phyloP scores from a whole-genome alignment of 1,139 yeast genomes.

The Geotrichum reessii region DNA sequence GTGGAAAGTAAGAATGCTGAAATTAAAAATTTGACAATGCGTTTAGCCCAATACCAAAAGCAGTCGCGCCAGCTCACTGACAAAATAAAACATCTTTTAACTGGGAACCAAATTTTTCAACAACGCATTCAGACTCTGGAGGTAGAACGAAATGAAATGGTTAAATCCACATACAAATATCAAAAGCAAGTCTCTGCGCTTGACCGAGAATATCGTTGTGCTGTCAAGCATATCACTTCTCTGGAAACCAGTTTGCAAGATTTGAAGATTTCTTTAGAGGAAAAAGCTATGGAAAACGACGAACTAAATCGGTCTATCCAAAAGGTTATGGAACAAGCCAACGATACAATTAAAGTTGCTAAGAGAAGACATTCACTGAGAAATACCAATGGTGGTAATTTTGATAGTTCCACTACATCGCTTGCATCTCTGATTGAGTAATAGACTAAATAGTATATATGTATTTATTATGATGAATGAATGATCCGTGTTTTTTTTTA shows the following conservation, averaged over 20 bases:
- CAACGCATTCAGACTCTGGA: conserved; percentile 10
- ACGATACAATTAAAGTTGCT: conserved; percentile 32
- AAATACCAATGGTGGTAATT: background rate
- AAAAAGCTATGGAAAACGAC: conserved; percentile 37
- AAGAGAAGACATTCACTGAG: conserved; percentile 21
- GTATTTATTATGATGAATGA: background rate
- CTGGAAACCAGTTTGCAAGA: conserved; percentile 34
- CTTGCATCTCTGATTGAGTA: background rate
- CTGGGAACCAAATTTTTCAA: conserved; percentile 17
- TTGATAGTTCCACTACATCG: background rate
- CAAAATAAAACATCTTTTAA: conserved; percentile 16
- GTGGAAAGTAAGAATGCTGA: background rate
- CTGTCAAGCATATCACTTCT: conserved; percentile 26
- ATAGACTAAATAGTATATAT: too few species aligned
- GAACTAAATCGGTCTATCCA: conserved; percentile 32
- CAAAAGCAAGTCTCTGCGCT: conserved; percentile 29
- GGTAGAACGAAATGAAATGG: background rate
- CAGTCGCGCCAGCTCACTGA: background rate
- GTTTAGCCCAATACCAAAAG: background rate
- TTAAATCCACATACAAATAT: background rate
- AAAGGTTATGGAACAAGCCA: conserved; percentile 36
- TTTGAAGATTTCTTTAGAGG: conserved; percentile 35
- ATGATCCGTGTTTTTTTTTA: too few species aligned
- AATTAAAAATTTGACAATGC: background rate
- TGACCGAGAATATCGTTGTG: conserved; percentile 30